Evolutionary conservation across 1,284 basidiomycete genomes (phyloP).

Genomic region (Paramarasmius palmivorus): DNA sequence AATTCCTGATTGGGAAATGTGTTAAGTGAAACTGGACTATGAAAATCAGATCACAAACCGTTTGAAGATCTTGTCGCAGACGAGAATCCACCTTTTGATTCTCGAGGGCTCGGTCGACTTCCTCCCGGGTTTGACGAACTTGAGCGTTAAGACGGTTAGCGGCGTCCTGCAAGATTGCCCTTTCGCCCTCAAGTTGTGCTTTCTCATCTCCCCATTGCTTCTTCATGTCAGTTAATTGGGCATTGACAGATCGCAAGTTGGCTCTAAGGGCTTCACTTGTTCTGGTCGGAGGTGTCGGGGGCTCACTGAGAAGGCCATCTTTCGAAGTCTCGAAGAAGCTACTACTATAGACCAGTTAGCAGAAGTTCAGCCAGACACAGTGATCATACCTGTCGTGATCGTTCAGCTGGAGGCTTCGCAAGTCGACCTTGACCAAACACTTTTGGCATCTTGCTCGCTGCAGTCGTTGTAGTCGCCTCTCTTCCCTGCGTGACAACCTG

Average conservation of each 20-base stretch:
- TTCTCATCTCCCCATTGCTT: constrained; percentile 69
- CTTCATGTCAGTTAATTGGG: constrained; percentile 63
- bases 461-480: constrained; percentile 57
- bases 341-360: background rate
- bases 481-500: constrained; percentile 61
- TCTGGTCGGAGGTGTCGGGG: constrained; percentile 63
- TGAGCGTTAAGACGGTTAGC: constrained; percentile 64
- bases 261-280: constrained; percentile 60
- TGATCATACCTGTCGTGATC: constrained; percentile 60
- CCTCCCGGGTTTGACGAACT: constrained; percentile 56
- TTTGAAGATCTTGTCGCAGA: constrained; percentile 51
- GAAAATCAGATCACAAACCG: constrained; percentile 37
- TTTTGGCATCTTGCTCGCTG: constrained; percentile 63
- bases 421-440: constrained; percentile 62
- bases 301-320: constrained; percentile 49
- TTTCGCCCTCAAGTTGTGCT: constrained; percentile 62
- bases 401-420: constrained; percentile 38
- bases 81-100: constrained; percentile 48
- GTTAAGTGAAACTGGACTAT: constrained; percentile 4
- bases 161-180: constrained; percentile 67
- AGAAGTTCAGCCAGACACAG: background rate
- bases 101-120: constrained; percentile 52
- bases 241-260: constrained; percentile 59
- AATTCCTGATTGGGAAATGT: constrained; percentile 52
- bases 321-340: constrained; percentile 56